phyloP scores from a whole-genome alignment of 108 stramenopile genomes.

The Skeletonema tropicum region DNA sequence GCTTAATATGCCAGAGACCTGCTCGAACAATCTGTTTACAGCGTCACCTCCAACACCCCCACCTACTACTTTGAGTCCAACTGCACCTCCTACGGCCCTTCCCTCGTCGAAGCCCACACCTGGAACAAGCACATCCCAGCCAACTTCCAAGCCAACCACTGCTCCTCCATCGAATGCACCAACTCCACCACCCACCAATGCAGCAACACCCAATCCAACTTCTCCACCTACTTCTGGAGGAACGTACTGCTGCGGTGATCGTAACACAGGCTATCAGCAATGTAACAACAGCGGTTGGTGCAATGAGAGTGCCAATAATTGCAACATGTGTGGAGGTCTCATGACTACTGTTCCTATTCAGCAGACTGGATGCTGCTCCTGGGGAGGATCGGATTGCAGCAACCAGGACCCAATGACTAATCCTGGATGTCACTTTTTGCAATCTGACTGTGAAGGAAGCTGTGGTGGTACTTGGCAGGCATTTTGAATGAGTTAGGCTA shows the following conservation, averaged over 20 bases:
- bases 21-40: conserved; percentile 16
- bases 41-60: neutral
- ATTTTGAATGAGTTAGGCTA: no score
- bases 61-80: no score
- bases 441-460: no score
- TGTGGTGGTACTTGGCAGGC: no score
- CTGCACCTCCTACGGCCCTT: no score
- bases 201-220: conserved; percentile 6
- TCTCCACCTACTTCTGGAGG: conserved; percentile 10
- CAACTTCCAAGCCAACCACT: conserved; percentile 3
- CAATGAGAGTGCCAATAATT: conserved; percentile 7
- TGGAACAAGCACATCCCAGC: conserved; percentile 5
- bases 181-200: neutral
- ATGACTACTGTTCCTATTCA: conserved; percentile 4
- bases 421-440: no score
- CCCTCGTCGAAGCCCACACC: no score
- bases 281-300: conserved; percentile 17
- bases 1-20: conserved; percentile 31
- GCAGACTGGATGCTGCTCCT: no score
- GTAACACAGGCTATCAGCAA: conserved; percentile 22
- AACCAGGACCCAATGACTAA: no score
- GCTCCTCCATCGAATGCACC: conserved; percentile 1
- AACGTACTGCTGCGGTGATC: conserved; percentile 18
- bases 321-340: conserved; percentile 2
- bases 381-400: no score